Base-by-base conservation (phyloP, 2,329 filamentous ascomycete genomes). In the Botrytis pseudocinerea region DNA sequence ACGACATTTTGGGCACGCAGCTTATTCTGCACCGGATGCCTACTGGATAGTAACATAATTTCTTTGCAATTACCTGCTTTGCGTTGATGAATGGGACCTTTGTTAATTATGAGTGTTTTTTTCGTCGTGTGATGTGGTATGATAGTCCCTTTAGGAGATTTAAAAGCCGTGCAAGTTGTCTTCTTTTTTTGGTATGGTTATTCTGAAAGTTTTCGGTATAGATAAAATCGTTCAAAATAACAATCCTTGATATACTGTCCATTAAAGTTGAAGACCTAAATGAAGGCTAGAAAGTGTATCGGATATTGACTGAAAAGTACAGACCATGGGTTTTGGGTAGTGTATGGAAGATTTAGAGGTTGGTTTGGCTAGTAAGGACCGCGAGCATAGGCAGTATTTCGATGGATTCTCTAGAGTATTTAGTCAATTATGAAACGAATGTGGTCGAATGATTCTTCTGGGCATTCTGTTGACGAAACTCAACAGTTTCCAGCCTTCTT, bases 41-140 rank as follows among this genome's bases (percentile, higher is more conserved):
- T 69, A 69, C 48, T 69, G 65, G 65, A 69, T 68, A 66, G 46
- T 48, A 72, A 35, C 44, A 20, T 20, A 48, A 28, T 25, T 65
- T 71, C 70, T 42, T 65, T 66, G 32, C 28, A 44, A 70, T 35
- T 32, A 14, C 42, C 9, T 42, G 2, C n/a, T 59, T 35, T 44
- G 25, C 20, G 1, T 9, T n/a, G 28, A 28, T 42, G 25, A 7
- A 22, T 40, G 10, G 32, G 42, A 42, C 18, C 6, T 12, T 14
- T 25, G 25, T 18, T 40, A 20, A 12, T 8, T 22, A 12, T 32
- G 46, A 22, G 35, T 25, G 2, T 16, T 12, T 57, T 12, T 57
- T 9, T 8, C 0, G 16, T 28, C 3, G 48, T 32, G 10, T 69
- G 38, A 42, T 57, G 6, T 32, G 10, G n/a, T 66, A 6, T 42